These are phyloP conservation scores for Hamamelis virginiana DNA, from an alignment of 164 flowering plant species.

Conservation along the genomic window DNA sequence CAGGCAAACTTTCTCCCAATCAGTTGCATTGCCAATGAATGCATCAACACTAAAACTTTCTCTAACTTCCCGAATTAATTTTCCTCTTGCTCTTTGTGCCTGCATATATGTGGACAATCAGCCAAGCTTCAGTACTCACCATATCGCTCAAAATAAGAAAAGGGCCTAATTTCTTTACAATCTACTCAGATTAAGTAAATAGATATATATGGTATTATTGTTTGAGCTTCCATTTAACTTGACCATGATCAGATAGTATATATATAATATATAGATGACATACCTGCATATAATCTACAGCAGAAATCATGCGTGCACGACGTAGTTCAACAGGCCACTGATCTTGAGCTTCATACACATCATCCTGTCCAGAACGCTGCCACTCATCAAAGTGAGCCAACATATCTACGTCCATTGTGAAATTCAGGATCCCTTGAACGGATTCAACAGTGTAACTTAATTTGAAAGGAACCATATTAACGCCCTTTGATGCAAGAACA, in stretches of 20 bases:
- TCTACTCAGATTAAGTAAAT: no score
- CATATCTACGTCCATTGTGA: slow-evolving; percentile 95
- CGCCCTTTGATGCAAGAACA: slow-evolving; percentile 77
- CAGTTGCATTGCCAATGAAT: slow-evolving; percentile 82
- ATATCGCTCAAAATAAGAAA: neutral
- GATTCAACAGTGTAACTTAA: slow-evolving; percentile 72
- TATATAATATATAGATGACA: no score
- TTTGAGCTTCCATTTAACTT: neutral
- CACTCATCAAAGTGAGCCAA: slow-evolving; percentile 89
- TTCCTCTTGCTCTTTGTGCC: slow-evolving; percentile 95
- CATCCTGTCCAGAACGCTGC: slow-evolving; percentile 72
- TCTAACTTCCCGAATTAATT: slow-evolving; percentile 61
- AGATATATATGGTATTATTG: no score
- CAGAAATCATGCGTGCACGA: slow-evolving; percentile 78
- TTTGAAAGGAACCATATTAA: slow-evolving; percentile 73
- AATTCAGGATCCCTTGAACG: slow-evolving; percentile 79
- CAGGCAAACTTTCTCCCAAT: slow-evolving; percentile 90
- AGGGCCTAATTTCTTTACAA: neutral
- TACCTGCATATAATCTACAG: slow-evolving; percentile 92
- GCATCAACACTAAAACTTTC: slow-evolving; percentile 80
- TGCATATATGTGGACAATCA: slow-evolving; percentile 28
- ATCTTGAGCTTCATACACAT: slow-evolving; percentile 86
- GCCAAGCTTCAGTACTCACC: neutral
- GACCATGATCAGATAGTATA: neutral
- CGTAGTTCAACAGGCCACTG: slow-evolving; percentile 90